Evolutionary conservation across 192 early-diverging fungal species (phyloP), one percentile per base, ranked within the genome.

Genomic region (Kickxella alabastrina): DNA sequence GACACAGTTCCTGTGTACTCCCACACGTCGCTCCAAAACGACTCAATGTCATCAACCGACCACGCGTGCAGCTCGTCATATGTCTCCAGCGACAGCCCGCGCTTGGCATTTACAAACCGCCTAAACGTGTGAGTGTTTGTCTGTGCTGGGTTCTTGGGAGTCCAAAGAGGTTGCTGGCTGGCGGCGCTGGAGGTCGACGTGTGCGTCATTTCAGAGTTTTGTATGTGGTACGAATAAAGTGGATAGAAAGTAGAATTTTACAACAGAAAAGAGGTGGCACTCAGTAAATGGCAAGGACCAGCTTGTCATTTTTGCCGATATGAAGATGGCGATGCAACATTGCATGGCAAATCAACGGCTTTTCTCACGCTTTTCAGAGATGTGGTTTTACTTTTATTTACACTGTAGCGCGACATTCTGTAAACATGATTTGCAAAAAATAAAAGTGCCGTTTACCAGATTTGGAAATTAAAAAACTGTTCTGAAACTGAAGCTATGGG

Each of bases 1-100:
- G 35, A 41, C 40, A 68, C 39, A 54, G 71, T 42, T 15, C 67
- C 64, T 2, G 51, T 67, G 43, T 81, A 92, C 41, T 89, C 83
- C 90, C 91, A 92, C 35, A 92, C 88, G 39, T 77, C 79, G 21
- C 80, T 77, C 95, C 95, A 98, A 71, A 98, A 98, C 10, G 79
- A 61, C 51, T 78, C 79, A 40, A 87, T 81, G 18, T 86, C 67
- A 9, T 76, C 62, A 24, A 89, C 84, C 3, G 92, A 95, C 90
- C 90, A 98, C 45, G 85, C 54, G 68, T 87, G 87, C 9, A 98
- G 77, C 4, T 87, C 87, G 24, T 80, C 69, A 51, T 98, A 96
- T 26, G 50, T 59, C 17, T 27, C 43, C 40, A 71, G 42, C 28
- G 49, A 39, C 14, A 92, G 57, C 3, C 67, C 63, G 46, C 82